Evolutionary conservation across 208 protist genomes (phyloP).

Genomic region (Acanthamoeba triangularis): DNA sequence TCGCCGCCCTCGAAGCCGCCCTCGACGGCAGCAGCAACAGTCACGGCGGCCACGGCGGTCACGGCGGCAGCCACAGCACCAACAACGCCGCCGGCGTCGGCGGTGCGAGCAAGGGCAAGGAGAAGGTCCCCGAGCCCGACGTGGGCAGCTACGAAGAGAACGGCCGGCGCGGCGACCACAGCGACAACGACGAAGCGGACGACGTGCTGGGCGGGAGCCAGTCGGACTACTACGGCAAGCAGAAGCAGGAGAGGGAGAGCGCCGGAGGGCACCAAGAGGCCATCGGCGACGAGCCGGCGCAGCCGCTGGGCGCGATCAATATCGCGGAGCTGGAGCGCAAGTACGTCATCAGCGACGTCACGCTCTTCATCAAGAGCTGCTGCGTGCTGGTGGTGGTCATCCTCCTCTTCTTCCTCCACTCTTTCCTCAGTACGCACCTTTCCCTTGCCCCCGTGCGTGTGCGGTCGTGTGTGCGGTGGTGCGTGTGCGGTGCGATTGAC

Average conservation of each 20-base stretch:
- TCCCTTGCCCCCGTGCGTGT: too few relatives aligned
- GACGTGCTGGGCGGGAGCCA: background rate
- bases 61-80: background rate
- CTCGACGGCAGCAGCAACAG: background rate
- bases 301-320: background rate
- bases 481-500: background rate
- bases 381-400: slow-evolving; percentile 80
- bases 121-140: background rate
- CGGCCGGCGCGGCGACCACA: background rate
- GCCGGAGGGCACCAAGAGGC: background rate
- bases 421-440: background rate
- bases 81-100: background rate
- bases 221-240: background rate
- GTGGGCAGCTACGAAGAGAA: background rate
- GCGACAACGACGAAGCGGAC: background rate
- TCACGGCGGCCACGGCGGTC: background rate
- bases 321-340: slow-evolving; percentile 52
- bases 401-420: slow-evolving; percentile 84
- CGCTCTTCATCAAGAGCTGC: slow-evolving; percentile 79
- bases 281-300: background rate
- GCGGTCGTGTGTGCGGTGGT: background rate
- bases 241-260: background rate
- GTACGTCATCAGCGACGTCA: slow-evolving; percentile 77
- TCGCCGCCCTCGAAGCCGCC: background rate
- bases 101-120: background rate